Evolutionary conservation across 495 filamentous ascomycete genomes (phyloP).

Genomic region (Talaromyces adpressus): DNA sequence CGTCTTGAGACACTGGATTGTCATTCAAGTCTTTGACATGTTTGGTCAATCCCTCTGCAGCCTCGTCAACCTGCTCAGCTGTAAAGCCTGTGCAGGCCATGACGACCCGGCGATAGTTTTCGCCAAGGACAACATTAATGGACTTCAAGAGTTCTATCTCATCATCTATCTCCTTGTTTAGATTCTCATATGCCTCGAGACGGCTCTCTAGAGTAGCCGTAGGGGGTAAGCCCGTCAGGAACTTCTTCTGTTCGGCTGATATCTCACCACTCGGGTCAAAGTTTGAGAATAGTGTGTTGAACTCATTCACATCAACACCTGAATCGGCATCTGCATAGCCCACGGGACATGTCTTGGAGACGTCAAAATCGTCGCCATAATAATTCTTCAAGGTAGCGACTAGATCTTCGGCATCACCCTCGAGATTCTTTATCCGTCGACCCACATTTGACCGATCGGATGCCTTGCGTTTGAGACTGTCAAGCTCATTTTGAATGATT

Average conservation of each 20-base stretch:
- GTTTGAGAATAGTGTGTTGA: slow-evolving; percentile 28
- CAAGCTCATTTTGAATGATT: slow-evolving; percentile 63
- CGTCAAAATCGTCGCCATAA: slow-evolving; percentile 23
- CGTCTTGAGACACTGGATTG: slow-evolving; percentile 39
- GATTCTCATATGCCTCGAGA: slow-evolving; percentile 25
- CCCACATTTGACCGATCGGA: slow-evolving; percentile 52
- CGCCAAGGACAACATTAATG: slow-evolving; percentile 38
- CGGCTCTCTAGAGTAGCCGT: slow-evolving; percentile 22
- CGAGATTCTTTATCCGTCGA: slow-evolving; percentile 54
- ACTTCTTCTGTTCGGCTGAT: slow-evolving; percentile 29
- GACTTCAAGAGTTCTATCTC: slow-evolving; percentile 35
- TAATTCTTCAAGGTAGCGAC: slow-evolving; percentile 26
- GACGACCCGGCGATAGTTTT: slow-evolving; percentile 43
- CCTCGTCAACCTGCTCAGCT: slow-evolving; percentile 40
- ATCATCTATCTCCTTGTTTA: slow-evolving; percentile 27
- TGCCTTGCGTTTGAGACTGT: slow-evolving; percentile 54
- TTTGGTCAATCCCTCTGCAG: slow-evolving; percentile 38
- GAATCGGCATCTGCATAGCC: slow-evolving; percentile 50
- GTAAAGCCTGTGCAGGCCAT: slow-evolving; percentile 42
- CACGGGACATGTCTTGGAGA: slow-evolving; percentile 23
- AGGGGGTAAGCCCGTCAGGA: slow-evolving; percentile 23
- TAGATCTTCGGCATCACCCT: slow-evolving; percentile 45
- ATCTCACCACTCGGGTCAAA: slow-evolving; percentile 33
- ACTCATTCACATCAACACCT: slow-evolving; percentile 35
- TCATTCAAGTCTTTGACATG: slow-evolving; percentile 44